These are phyloP conservation scores for Ciborinia camelliae DNA, from an alignment of 2,329 filamentous ascomycete genomes.

Conservation along the genomic window DNA sequence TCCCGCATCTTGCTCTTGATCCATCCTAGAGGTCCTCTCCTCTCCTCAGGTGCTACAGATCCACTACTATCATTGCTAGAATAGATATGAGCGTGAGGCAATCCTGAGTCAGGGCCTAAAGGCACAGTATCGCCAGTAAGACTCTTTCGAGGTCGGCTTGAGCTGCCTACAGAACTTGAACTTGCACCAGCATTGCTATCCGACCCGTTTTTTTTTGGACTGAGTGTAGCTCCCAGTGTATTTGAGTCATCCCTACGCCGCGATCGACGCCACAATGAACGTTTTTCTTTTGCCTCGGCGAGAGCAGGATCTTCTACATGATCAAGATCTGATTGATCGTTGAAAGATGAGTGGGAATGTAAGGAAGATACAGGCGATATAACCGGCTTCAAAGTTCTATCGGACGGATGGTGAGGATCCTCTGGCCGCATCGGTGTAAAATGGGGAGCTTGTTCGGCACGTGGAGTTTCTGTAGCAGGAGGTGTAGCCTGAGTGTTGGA, in stretches of 20 bases:
- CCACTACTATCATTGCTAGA: constrained; percentile 38
- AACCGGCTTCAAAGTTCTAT: constrained; percentile 55
- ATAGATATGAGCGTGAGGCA: constrained; percentile 29
- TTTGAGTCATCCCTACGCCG: constrained; percentile 56
- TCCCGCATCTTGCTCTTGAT: constrained; percentile 62
- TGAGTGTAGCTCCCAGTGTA: constrained; percentile 42
- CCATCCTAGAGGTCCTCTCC: constrained; percentile 61
- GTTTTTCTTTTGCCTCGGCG: constrained; percentile 62
- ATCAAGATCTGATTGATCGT: constrained; percentile 79
- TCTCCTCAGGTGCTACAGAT: constrained; percentile 37
- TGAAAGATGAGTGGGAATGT: constrained; percentile 61
- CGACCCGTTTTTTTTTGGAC: constrained; percentile 49
- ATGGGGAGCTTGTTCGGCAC: constrained; percentile 26
- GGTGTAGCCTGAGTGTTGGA: constrained; percentile 30
- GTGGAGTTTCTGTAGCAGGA: constrained; percentile 30
- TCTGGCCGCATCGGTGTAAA: constrained; percentile 26
- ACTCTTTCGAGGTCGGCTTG: constrained; percentile 44
- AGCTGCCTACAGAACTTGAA: constrained; percentile 65
- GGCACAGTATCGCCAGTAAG: constrained; percentile 43
- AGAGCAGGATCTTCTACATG: constrained; percentile 58
- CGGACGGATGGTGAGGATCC: constrained; percentile 29
- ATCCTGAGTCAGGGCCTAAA: constrained; percentile 33
- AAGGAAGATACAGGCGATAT: constrained; percentile 74
- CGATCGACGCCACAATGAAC: constrained; percentile 69
- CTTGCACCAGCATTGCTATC: constrained; percentile 64